A percentile compares a stretch with the other conserved stretches of the same genome.
These are phyloP conservation scores for Hypericum androsaemum DNA, from an alignment of 345 rosid genomes.

Conservation along the genomic window DNA sequence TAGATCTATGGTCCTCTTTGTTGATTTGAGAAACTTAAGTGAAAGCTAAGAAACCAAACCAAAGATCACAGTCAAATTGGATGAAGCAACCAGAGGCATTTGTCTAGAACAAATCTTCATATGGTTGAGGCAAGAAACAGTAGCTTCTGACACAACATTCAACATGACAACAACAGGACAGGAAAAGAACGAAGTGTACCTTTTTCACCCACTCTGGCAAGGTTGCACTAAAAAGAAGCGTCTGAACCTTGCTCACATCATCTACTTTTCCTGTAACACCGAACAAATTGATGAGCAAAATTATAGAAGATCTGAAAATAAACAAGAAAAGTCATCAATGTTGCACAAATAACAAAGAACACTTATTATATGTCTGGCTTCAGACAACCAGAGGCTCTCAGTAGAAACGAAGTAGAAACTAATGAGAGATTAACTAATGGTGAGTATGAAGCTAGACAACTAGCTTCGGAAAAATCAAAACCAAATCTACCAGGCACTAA, in stretches of 20 bases:
- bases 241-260: conserved; percentile 81
- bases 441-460: too few relatives aligned
- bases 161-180: not conserved
- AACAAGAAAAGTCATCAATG: too few relatives aligned
- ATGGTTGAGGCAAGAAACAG: too few relatives aligned
- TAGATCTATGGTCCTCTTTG: conserved; percentile 82
- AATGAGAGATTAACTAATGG: too few relatives aligned
- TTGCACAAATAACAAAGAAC: too few relatives aligned
- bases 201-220: conserved; percentile 80
- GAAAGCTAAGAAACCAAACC: conserved; percentile 42
- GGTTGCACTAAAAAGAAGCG: conserved; percentile 98
- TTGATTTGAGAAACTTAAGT: conserved; percentile 56
- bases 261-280: conserved; percentile 60
- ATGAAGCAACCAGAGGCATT: not conserved
- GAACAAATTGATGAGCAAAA: too few relatives aligned
- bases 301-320: too few relatives aligned
- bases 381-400: too few relatives aligned
- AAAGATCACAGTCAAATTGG: not conserved
- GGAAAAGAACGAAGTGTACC: conserved; percentile 32
- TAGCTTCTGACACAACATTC: not conserved
- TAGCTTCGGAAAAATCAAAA: too few relatives aligned
- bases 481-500: too few relatives aligned
- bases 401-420: too few relatives aligned
- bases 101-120: not conserved
- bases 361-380: too few relatives aligned